Percentiles rank a stretch among this genome's conserved stretches.
Conservation (phyloP, 2,329 filamentous ascomycete species). For the Tricladium varicosporioides region DNA sequence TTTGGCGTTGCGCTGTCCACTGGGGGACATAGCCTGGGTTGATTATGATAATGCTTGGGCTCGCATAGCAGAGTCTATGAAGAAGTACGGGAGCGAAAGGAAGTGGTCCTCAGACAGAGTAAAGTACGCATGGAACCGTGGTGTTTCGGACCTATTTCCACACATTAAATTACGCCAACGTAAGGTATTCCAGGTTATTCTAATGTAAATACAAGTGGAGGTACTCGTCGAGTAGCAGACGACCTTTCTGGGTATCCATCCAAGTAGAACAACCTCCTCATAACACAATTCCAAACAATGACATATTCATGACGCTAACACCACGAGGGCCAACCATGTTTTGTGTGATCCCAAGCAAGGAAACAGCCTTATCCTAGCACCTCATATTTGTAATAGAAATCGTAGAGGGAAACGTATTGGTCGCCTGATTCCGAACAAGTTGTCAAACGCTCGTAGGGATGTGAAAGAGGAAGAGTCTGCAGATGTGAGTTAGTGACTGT, state of each 20-base stretch:
- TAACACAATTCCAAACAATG: neutral
- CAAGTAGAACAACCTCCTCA: neutral
- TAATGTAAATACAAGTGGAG: neutral
- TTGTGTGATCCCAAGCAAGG: neutral
- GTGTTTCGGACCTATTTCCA: neutral
- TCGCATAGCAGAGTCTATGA: neutral
- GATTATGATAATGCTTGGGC: neutral
- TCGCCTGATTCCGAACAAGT: neutral
- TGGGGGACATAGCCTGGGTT: neutral
- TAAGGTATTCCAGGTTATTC: neutral
- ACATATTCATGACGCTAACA: neutral
- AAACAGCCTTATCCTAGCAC: neutral
- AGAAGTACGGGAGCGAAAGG: neutral
- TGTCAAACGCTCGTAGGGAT: neutral
- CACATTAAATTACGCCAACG: neutral
- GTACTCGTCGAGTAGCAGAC: too few species aligned
- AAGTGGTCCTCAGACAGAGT: neutral
- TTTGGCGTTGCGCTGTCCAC: neutral
- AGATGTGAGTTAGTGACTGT: neutral
- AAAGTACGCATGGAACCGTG: neutral
- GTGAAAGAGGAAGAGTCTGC: neutral
- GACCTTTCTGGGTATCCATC: too few species aligned
- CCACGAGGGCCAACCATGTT: neutral
- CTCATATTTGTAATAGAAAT: neutral
- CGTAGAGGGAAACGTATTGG: neutral